Evolutionary conservation across 2,329 filamentous ascomycete species (phyloP).

Genomic region (Aspergillus chevalieri): DNA sequence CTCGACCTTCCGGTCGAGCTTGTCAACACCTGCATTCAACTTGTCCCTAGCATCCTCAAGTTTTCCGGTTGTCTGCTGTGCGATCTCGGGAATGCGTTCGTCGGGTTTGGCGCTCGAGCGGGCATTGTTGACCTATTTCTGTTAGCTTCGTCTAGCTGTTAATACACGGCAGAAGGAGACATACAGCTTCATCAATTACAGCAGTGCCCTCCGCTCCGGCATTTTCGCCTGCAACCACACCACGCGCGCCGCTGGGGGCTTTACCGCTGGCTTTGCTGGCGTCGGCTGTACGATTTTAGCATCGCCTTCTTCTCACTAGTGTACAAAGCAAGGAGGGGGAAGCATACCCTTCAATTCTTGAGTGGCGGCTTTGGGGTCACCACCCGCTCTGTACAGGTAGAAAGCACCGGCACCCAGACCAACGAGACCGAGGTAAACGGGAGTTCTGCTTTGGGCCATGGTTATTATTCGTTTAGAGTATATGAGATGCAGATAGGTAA

Average conservation of each 20-base stretch:
- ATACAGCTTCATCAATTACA: slow-evolving; percentile 64
- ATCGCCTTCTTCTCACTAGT: not conserved
- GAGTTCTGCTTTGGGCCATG: slow-evolving; percentile 33
- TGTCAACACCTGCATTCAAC: slow-evolving; percentile 57
- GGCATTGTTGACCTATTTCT: slow-evolving; percentile 52
- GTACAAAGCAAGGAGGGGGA: not conserved
- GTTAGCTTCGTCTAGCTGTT: not conserved
- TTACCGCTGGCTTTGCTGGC: slow-evolving; percentile 62
- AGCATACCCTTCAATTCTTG: slow-evolving; percentile 75
- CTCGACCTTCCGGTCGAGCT: slow-evolving; percentile 77
- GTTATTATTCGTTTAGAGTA: slow-evolving; percentile 5
- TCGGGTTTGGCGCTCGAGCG: slow-evolving; percentile 52
- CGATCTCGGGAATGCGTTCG: slow-evolving; percentile 55
- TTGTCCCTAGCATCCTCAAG: slow-evolving; percentile 39
- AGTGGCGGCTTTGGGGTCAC: slow-evolving; percentile 73
- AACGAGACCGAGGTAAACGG: slow-evolving; percentile 45
- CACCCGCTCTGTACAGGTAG: slow-evolving; percentile 86
- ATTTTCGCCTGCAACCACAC: slow-evolving; percentile 59
- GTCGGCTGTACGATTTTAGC: slow-evolving; percentile 57
- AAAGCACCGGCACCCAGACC: slow-evolving; percentile 69
- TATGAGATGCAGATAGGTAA: too few relatives aligned
- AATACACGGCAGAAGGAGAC: slow-evolving; percentile 24
- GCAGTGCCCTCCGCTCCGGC: slow-evolving; percentile 57
- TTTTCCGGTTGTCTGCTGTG: slow-evolving; percentile 55
- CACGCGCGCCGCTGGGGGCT: slow-evolving; percentile 58